Evolutionary conservation across 176 grass and related monocot genomes (phyloP), one percentile per base, ranked within the genome.

Genomic region (Phoenix dactylifera): DNA sequence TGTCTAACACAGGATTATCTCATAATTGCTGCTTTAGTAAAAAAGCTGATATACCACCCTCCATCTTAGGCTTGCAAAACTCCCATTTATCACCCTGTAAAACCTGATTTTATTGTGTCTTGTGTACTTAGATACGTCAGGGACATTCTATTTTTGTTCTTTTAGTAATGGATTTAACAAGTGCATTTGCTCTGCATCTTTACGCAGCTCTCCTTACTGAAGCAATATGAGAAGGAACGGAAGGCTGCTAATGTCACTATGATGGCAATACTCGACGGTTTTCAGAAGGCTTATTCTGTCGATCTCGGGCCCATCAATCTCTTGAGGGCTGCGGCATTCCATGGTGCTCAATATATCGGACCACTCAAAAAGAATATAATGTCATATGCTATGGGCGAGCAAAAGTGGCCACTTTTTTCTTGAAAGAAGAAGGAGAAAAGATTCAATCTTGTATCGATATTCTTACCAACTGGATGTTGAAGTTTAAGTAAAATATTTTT

Each of bases 301-400:
- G 87, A 98, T 79, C 79, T 98, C 26, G 81, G 87, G 24, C 93
- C 93, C 22, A 80, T 98, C 7, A 97, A 98, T 67, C 49, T 92
- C 22, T 29, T 83, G 10, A 84, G 93, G 65, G 78, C 93, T 7
- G 84, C 78, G 3, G 93, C 81, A 1, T 98, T 98, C 69, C 93
- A 92, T 16, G 84, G 81, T 17, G 93, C 87, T 16, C 80, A 92
- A 50, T 92, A 78, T 66, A 98, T 92, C 61, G 55, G 70, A 4
- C 81, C 87, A 3, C 66, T 98, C 32, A 98, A 98, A 56, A 91
- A 24, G 70, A 91, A 58, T 24, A 98, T 92, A 17, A 92, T 92
- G 18, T 83, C 78, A 18, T 92, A 98, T 61, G 93, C 93, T 15
- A 98, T 86, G 87, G 93, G 87, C 12, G 79, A 92, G 6, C 58